Conservation (phyloP, 768 basidiomycete species). For the Asterophora parasitica region DNA sequence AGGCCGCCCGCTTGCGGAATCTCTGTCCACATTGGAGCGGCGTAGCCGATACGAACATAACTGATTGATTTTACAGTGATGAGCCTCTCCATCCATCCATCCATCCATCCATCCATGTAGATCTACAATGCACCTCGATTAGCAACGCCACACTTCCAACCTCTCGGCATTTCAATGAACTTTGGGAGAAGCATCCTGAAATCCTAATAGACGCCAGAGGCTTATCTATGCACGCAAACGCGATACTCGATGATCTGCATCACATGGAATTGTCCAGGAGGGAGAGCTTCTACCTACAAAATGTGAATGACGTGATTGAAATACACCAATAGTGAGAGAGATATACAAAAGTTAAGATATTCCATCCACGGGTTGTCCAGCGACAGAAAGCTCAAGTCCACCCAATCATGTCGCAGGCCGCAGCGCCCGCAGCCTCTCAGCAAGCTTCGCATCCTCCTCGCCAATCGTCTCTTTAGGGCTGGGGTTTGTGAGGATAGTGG, state of each 20-base stretch:
- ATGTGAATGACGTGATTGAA: slow-evolving; percentile 1
- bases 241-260: slow-evolving; percentile 5
- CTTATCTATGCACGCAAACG: slow-evolving; percentile 14
- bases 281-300: slow-evolving; percentile 4
- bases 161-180: too few relatives aligned
- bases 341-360: not conserved
- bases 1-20: too few relatives aligned
- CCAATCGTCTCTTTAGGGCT: slow-evolving; percentile 46
- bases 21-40: too few relatives aligned
- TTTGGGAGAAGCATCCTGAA: too few relatives aligned
- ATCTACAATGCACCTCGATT: too few relatives aligned
- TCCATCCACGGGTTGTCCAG: not conserved
- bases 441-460: slow-evolving; percentile 80
- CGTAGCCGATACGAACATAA: too few relatives aligned
- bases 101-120: too few relatives aligned
- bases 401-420: slow-evolving; percentile 60
- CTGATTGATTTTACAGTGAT: too few relatives aligned
- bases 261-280: not conserved
- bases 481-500: slow-evolving; percentile 56
- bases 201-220: too few relatives aligned
- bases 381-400: not conserved
- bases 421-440: slow-evolving; percentile 83
- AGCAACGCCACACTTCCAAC: too few relatives aligned
- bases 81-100: too few relatives aligned
- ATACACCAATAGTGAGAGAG: slow-evolving; percentile 6